Percentiles rank a stretch among this genome's conserved stretches.
phyloP scores from a whole-genome alignment of 169 alveolate genomes.

The Plasmodium blacklocki region DNA sequence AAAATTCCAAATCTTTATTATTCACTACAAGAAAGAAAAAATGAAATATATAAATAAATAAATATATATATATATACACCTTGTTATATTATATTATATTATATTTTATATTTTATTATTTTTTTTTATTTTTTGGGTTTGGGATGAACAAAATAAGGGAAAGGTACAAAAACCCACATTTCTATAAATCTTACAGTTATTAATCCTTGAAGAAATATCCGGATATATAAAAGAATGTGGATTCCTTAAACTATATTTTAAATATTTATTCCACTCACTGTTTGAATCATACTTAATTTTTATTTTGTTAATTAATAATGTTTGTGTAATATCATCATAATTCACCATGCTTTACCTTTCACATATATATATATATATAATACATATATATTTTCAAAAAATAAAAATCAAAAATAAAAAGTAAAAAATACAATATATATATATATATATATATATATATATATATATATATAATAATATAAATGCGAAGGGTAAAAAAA shows the following conservation, averaged over 20 bases:
- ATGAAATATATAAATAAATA: background rate
- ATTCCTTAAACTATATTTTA: constrained; percentile 66
- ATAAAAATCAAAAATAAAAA: background rate
- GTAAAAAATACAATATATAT: background rate
- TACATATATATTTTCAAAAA: too few relatives aligned
- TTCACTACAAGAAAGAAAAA: constrained; percentile 5
- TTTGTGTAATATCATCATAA: constrained; percentile 65
- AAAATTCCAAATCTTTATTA: constrained; percentile 42
- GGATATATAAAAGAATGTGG: constrained; percentile 61
- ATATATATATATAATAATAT: background rate
- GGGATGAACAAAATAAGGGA: too few relatives aligned
- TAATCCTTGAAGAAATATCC: constrained; percentile 7
- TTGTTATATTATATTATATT: too few relatives aligned
- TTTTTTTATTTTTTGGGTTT: background rate
- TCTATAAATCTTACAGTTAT: constrained; percentile 14
- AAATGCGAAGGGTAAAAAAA: background rate
- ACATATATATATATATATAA: background rate
- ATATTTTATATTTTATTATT: too few relatives aligned
- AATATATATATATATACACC: background rate
- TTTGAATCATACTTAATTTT: constrained; percentile 65
- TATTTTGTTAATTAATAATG: constrained; percentile 37
- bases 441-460: background rate
- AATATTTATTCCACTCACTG: constrained; percentile 54
- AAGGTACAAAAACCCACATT: background rate
- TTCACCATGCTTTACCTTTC: constrained; percentile 42